These are phyloP conservation scores for Nemania diffusa DNA, from an alignment of 2,329 filamentous ascomycete species.

Conservation along the genomic window DNA sequence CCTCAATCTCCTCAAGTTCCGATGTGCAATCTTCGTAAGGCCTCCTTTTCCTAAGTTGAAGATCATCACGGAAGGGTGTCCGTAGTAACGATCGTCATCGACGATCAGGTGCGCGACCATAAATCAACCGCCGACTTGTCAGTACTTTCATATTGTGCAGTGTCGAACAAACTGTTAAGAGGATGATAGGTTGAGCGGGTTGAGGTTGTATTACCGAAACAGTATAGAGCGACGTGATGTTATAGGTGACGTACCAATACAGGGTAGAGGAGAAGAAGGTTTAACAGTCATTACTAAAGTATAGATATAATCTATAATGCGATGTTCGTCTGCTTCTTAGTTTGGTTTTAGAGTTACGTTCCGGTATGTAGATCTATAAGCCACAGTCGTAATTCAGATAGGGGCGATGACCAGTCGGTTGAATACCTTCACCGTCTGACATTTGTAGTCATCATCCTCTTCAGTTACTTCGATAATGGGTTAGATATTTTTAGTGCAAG, in stretches of 20 bases:
- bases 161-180: background rate
- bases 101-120: background rate
- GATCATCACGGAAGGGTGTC: background rate
- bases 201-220: background rate
- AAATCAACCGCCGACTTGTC: background rate
- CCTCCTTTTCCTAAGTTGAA: background rate
- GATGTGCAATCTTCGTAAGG: background rate
- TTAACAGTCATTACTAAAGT: background rate
- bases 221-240: constrained; percentile 2
- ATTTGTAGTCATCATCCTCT: background rate
- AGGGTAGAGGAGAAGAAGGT: background rate
- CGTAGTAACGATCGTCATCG: constrained; percentile 4
- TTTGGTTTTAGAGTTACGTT: background rate
- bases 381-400: constrained; percentile 6
- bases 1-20: background rate
- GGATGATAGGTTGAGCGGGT: background rate
- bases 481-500: background rate
- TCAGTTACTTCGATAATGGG: background rate
- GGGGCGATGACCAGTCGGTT: background rate
- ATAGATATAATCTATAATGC: background rate
- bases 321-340: background rate
- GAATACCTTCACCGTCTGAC: constrained; percentile 11
- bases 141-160: background rate
- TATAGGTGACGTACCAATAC: background rate
- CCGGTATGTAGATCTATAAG: background rate